phyloP scores from a whole-genome alignment of 768 basidiomycete species.

The Termitomyces sp. region DNA sequence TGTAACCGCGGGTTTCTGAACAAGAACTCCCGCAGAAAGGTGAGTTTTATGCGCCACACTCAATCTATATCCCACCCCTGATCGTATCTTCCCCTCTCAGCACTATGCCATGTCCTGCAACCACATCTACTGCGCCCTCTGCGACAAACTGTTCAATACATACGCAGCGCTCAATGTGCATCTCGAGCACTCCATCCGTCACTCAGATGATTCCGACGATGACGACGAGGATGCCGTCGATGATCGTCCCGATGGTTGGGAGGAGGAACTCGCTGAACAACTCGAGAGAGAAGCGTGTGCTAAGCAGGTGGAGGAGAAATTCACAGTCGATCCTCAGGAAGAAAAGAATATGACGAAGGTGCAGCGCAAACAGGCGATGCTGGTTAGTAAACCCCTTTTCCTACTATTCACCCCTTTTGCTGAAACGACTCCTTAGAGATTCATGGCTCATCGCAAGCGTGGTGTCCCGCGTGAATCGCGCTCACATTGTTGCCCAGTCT shows the following conservation, averaged over 20 bases:
- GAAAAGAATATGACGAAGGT: not conserved
- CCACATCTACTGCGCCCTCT: constrained; percentile 7
- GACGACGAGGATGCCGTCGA: not conserved
- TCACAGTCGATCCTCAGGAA: not conserved
- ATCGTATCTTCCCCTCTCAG: not conserved
- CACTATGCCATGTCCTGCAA: constrained; percentile 2
- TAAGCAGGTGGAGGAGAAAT: not conserved
- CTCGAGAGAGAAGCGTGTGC: constrained; percentile 3
- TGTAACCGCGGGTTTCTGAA: constrained; percentile 3
- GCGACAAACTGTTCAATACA: constrained; percentile 6
- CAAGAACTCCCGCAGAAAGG: constrained; percentile 5
- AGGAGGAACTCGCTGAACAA: constrained; percentile 6
- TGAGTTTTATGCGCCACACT: not conserved
- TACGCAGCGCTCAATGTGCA: constrained; percentile 4
- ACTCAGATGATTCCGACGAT: constrained; percentile 8
- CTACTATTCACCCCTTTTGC: not conserved
- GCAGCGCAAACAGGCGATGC: constrained; percentile 5
- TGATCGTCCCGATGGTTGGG: constrained; percentile 8
- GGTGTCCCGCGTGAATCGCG: not conserved
- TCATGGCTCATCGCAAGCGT: constrained; percentile 7
- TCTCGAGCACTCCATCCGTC: constrained; percentile 3
- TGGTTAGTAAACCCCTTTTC: constrained; percentile 7
- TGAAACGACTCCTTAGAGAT: not conserved
- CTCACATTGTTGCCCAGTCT: constrained; percentile 8
- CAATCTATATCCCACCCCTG: not conserved